Conservation (phyloP, 2,329 filamentous ascomycete species). For the Trichoderma lentiforme region DNA sequence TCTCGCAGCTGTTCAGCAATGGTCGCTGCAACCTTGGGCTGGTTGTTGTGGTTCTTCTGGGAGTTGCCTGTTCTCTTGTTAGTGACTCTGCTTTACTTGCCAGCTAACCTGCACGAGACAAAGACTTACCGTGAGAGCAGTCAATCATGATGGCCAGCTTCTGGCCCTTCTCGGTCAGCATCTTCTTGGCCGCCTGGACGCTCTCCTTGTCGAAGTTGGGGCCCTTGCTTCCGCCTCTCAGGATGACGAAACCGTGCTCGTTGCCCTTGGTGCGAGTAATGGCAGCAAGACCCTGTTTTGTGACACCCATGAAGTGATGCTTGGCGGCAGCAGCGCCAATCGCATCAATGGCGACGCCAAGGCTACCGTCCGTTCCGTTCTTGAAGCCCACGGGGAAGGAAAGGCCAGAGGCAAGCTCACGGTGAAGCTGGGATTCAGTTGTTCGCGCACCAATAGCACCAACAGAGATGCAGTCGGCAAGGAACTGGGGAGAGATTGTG, state of each 20-base stretch:
- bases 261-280: conserved; percentile 93
- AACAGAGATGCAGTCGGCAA: conserved; percentile 91
- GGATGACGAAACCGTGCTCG: conserved; percentile 94
- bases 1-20: conserved; percentile 82
- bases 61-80: conserved; percentile 68
- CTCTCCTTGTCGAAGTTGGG: conserved; percentile 90
- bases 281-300: conserved; percentile 92
- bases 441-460: conserved; percentile 95
- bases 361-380: conserved; percentile 93
- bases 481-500: conserved; percentile 96
- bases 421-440: conserved; percentile 93
- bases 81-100: neutral
- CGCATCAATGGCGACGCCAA: conserved; percentile 90
- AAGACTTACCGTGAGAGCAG: conserved; percentile 80
- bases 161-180: conserved; percentile 76
- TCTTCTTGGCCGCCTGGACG: conserved; percentile 75
- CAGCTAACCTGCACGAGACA: neutral
- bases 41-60: conserved; percentile 94
- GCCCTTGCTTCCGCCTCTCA: conserved; percentile 85
- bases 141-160: conserved; percentile 94
- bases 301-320: conserved; percentile 98
- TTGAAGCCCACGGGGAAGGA: conserved; percentile 99
- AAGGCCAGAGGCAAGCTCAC: conserved; percentile 89
- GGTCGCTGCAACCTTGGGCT: conserved; percentile 83
- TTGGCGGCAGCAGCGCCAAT: conserved; percentile 81